Conservation (phyloP, 176 grass and related monocot genomes). For the Phoenix roebelenii region DNA sequence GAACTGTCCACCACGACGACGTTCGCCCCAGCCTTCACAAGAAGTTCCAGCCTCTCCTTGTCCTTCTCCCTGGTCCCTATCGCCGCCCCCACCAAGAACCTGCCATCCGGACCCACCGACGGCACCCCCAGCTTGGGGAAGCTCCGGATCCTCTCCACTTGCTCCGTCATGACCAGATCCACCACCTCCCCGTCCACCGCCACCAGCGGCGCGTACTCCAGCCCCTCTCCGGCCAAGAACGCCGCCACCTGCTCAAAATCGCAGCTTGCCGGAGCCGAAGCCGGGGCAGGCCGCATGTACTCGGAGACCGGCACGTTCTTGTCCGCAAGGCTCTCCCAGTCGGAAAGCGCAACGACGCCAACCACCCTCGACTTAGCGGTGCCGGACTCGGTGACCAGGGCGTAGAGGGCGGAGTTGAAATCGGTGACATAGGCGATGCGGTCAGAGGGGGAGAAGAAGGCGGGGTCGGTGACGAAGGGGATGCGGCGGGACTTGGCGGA, state of each 20-base stretch:
- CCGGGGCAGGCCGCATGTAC: conserved; percentile 56
- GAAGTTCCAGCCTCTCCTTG: conserved; percentile 58
- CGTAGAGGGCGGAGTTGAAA: conserved; percentile 51
- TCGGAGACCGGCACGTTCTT: conserved; percentile 19
- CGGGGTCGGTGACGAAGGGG: conserved; percentile 51
- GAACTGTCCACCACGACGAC: conserved; percentile 83
- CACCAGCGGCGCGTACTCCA: conserved; percentile 69
- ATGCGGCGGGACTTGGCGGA: conserved; percentile 68
- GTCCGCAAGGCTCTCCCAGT: conserved; percentile 27
- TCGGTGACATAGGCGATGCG: conserved; percentile 13
- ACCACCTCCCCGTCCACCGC: conserved; percentile 53
- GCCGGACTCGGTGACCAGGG: conserved; percentile 58
- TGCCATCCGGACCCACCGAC: conserved; percentile 55
- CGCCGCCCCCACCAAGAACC: conserved; percentile 50
- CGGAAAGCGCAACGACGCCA: conserved; percentile 35
- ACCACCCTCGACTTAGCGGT: conserved; percentile 45
- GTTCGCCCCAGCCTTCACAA: conserved; percentile 68
- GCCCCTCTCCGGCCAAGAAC: conserved; percentile 52
- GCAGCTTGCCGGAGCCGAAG: conserved; percentile 30
- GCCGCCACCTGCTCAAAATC: conserved; percentile 52
- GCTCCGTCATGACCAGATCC: conserved; percentile 59
- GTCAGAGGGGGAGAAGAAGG: conserved; percentile 39
- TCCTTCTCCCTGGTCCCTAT: conserved; percentile 82
- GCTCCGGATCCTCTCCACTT: conserved; percentile 64
- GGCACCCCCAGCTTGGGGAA: conserved; percentile 74